Evolutionary conservation across 2,329 filamentous ascomycete genomes (phyloP).

Genomic region (Talaromyces marneffei): DNA sequence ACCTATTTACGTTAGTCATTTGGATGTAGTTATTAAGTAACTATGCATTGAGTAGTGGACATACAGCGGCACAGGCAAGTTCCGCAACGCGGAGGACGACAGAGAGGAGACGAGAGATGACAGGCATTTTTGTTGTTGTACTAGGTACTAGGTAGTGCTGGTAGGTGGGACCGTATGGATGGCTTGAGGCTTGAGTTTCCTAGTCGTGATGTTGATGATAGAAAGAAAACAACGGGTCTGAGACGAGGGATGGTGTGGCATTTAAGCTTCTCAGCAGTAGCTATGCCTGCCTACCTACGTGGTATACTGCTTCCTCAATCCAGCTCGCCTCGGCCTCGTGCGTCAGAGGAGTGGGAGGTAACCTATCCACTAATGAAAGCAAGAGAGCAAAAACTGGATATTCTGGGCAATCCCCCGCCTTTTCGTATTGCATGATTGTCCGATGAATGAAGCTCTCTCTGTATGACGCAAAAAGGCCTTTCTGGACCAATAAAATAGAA

Average conservation of each 20-base stretch:
- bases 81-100: constrained; percentile 56
- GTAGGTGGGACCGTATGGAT: background rate
- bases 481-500: background rate
- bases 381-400: background rate
- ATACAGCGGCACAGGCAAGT: constrained; percentile 64
- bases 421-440: background rate
- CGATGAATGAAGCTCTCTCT: background rate
- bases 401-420: background rate
- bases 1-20: constrained; percentile 26
- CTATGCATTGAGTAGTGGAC: constrained; percentile 20
- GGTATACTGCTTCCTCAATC: background rate
- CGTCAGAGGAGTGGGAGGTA: background rate
- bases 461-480: background rate
- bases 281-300: background rate
- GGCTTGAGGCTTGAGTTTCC: background rate
- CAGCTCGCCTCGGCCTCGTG: background rate
- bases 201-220: background rate
- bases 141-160: background rate
- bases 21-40: constrained; percentile 7
- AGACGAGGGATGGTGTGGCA: background rate
- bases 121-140: constrained; percentile 37
- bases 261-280: constrained; percentile 8
- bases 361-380: too few species aligned
- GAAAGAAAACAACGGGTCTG: background rate
- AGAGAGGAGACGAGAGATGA: constrained; percentile 51